These are phyloP conservation scores for Sclerotinia glacialis DNA, from an alignment of 2,329 filamentous ascomycete species.

Conservation along the genomic window DNA sequence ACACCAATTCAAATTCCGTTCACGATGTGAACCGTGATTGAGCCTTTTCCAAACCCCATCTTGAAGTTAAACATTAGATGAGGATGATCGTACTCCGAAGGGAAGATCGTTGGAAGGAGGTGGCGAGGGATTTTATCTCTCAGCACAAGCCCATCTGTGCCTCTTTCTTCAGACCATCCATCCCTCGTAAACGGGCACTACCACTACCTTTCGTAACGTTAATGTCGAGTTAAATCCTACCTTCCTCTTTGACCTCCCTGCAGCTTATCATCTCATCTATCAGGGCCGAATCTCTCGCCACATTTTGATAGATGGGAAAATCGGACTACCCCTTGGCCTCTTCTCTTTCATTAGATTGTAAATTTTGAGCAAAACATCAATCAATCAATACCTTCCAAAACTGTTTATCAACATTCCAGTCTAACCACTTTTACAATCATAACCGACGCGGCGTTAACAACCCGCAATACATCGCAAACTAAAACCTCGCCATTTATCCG, in stretches of 20 bases:
- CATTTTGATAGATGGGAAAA: not conserved
- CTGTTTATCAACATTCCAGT: not conserved
- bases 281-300: not conserved
- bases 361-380: not conserved
- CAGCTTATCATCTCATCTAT: not conserved
- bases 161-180: conserved; percentile 6
- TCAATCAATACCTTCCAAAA: not conserved
- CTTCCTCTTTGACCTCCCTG: not conserved
- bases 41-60: conserved; percentile 6
- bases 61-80: not conserved
- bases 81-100: conserved; percentile 3
- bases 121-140: not conserved
- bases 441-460: conserved; percentile 4
- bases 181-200: conserved; percentile 12
- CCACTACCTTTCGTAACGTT: conserved; percentile 7
- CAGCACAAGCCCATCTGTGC: conserved; percentile 15
- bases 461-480: not conserved
- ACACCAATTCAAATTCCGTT: not conserved
- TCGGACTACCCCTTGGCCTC: not conserved
- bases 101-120: conserved; percentile 1
- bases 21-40: conserved; percentile 14
- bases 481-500: conserved; percentile 2
- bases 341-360: not conserved
- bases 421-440: not conserved
- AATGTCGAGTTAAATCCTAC: conserved; percentile 7